Evolutionary conservation across 2,329 filamentous ascomycete genomes (phyloP), one percentile per base, ranked within the genome.

Genomic region (Aspergillus glaucus): DNA sequence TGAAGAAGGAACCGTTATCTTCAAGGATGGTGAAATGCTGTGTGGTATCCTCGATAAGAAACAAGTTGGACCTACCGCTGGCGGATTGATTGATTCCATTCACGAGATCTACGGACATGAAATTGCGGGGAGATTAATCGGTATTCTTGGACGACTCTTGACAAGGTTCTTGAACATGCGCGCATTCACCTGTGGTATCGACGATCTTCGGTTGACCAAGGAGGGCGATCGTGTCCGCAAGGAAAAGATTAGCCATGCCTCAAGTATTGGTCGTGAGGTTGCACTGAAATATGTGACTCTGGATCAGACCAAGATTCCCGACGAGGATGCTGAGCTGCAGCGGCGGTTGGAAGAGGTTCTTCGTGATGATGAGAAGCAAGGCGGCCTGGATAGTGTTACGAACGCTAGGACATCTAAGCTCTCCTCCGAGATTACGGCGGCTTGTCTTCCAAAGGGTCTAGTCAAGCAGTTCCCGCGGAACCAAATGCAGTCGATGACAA

Each of bases 401-500:
- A 97, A 94, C 63, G 77, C 79, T 22, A 78, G 78, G 44, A 86
- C 83, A 45, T 76, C 77, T 10, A 70, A 79, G 3, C 79, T 98
- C 22, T 96, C 92, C 3, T 84, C 87, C 14, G 80, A 77, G 1
- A 85, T 97, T 41, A 95, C 91, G 8, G 77, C 77, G 43, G 80
- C 81, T 2, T 95, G 90, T 69, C 78, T 98, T 56, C 93, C 93
- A 0, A 72, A 75, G 17, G 89, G 88, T 39, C 80, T 98, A 24
- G 84, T 88, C 61, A 98, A 97, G 71, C 82, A 87, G 6, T 98
- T 98, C 70, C 93, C 93, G 1, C 86, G 86, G 64, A 98, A 98
- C 64, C 92, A 97, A 71, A 98, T 98, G 92, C 93, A 98, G 76
- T 84, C 88, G 56, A 98, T 98, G 93, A 98, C 93, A 19, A 87